Conservation (phyloP, 106 monocot species). For the Triglochin maritima region DNA sequence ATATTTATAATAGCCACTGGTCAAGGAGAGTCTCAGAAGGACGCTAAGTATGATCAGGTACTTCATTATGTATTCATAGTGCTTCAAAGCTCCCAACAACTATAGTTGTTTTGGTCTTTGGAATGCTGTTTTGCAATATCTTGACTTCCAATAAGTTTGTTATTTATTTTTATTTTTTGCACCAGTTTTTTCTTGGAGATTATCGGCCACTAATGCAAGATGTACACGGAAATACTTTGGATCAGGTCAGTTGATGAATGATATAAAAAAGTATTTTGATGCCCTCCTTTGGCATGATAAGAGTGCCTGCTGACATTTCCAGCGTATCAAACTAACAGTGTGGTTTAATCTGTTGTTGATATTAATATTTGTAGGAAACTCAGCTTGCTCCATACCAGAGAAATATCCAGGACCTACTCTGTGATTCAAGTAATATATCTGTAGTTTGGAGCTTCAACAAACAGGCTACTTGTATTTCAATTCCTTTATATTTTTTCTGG, state of each 20-base stretch:
- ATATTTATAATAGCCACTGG: constrained; percentile 91
- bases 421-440: constrained; percentile 68
- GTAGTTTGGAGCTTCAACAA: neutral
- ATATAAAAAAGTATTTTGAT: no score
- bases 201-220: constrained; percentile 95
- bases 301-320: no score
- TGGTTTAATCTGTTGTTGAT: no score
- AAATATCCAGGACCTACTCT: constrained; percentile 90
- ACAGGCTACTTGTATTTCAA: no score
- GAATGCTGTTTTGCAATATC: no score
- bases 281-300: no score
- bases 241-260: constrained; percentile 52
- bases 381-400: constrained; percentile 78
- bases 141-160: no score
- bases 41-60: constrained; percentile 98
- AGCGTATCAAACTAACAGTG: no score
- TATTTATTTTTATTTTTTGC: neutral
- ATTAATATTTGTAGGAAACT: constrained; percentile 43
- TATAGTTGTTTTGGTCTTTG: no score
- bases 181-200: constrained; percentile 95
- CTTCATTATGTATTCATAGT: neutral
- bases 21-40: constrained; percentile 92
- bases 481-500: no score
- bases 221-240: constrained; percentile 72
- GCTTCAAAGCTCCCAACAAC: no score